Evolutionary conservation across 108 stramenopile species (phyloP).

Genomic region (Bacterosira constricta): DNA sequence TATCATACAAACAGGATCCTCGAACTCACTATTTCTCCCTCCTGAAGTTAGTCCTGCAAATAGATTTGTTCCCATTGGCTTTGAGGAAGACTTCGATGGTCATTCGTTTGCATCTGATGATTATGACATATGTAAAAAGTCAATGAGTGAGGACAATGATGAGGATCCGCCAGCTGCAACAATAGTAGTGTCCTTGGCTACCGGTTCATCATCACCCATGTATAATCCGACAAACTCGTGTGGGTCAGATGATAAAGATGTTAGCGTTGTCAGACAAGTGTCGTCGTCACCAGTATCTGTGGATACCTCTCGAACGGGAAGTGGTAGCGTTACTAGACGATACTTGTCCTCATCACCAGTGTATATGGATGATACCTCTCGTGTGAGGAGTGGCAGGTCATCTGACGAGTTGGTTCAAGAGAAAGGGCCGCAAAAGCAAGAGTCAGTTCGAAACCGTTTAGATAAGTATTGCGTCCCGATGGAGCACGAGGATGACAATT

Average conservation of each 20-base stretch:
- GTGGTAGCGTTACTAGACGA: no score
- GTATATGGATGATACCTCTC: background rate
- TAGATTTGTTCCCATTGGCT: constrained; percentile 11
- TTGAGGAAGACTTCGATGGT: constrained; percentile 3
- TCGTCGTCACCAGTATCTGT: no score
- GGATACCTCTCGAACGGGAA: no score
- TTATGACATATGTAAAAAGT: constrained; percentile 9
- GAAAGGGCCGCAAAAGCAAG: background rate
- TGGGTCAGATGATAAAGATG: no score
- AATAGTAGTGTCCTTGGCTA: no score
- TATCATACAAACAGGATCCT: background rate
- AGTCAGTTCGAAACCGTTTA: background rate
- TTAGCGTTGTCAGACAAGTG: no score
- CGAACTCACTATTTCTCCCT: constrained; percentile 1
- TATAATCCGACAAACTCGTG: no score
- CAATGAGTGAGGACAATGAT: background rate
- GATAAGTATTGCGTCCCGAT: background rate
- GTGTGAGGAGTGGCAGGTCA: no score
- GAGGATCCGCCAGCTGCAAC: background rate
- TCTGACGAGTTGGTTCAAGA: background rate
- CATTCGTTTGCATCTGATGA: constrained; percentile 12
- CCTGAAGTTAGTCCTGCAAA: constrained; percentile 9
- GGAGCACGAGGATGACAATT: background rate
- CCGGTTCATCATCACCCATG: no score
- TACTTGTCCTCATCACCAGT: background rate